Evolutionary conservation across 2,329 filamentous ascomycete species (phyloP), one percentile per base, ranked within the genome.

Genomic region (Ophiocordyceps polyrhachis-furcata): DNA sequence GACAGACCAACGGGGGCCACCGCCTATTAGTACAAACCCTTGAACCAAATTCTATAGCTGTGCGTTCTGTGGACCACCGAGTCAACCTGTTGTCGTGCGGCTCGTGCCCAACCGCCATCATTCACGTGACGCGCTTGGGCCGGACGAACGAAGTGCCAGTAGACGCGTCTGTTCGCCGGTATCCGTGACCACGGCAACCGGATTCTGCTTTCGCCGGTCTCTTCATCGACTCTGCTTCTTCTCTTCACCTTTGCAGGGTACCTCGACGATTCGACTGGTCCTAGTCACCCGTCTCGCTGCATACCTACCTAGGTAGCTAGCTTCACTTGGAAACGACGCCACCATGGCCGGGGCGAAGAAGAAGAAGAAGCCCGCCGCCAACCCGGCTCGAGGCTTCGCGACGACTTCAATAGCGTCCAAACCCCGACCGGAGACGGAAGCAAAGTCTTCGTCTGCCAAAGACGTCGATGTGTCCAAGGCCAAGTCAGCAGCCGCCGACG

Each of bases 321-420:
- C 25, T 28, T 28, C 9, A 28, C 25, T 11, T 6, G 25, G 25
- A 7, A 38, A 21, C 37, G 15, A 25, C 32, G 17, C 31, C 51
- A 55, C 49, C 51, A 89, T 89, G 83, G 81, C 82, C 46, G 70
- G 68, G 40, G 63, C 66, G 48, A 79, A 85, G 63, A 94, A 93
- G 67, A 94, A 95, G 68, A 93, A 86, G 70, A 96, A 95, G 73
- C 73, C 83, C 45, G 75, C 76, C 23, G 76, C 81, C 29, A 96
- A 95, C 62, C 85, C 88, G 48, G 86, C 87, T 37, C 74, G 91
- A 61, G 91, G 88, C 17, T 93, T 95, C 65, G 86, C 89, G 51
- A 98, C 91, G 5, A 93, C 85, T 13, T 96, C 89, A 1, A 74
- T 93, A 48, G 85, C 87, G 40, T 93, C 86, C 21, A 93, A 88